Evolutionary conservation across 495 filamentous ascomycete species (phyloP).

Genomic region (Podospora pseudoanserina): DNA sequence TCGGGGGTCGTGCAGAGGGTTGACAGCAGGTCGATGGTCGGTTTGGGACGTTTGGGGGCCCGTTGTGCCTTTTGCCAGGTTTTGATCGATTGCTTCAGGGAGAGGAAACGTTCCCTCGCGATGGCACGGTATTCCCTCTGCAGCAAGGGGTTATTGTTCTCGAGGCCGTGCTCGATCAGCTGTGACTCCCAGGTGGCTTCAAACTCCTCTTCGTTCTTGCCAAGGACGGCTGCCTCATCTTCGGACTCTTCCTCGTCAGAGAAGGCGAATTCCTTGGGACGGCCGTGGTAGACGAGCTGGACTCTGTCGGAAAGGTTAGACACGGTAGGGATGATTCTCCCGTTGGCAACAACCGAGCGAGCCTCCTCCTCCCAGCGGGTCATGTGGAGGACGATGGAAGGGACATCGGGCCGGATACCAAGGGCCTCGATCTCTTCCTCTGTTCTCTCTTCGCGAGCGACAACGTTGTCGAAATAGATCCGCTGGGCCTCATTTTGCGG

Average conservation of each 20-base stretch:
- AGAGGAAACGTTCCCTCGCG: slow-evolving; percentile 13
- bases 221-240: neutral
- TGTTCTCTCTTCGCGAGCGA: slow-evolving; percentile 22
- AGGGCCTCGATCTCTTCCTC: slow-evolving; percentile 21
- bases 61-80: slow-evolving; percentile 4
- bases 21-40: slow-evolving; percentile 48
- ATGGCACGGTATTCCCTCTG: slow-evolving; percentile 16
- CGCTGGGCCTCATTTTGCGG: slow-evolving; percentile 3
- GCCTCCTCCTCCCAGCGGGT: slow-evolving; percentile 3
- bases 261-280: neutral
- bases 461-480: slow-evolving; percentile 9
- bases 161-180: slow-evolving; percentile 11
- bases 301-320: neutral
- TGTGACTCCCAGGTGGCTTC: slow-evolving; percentile 8
- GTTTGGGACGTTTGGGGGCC: neutral
- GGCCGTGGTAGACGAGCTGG: neutral
- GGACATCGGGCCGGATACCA: slow-evolving; percentile 26
- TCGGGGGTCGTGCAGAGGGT: slow-evolving; percentile 47
- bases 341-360: slow-evolving; percentile 7
- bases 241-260: slow-evolving; percentile 3
- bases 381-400: slow-evolving; percentile 17
- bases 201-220: slow-evolving; percentile 10
- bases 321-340: slow-evolving; percentile 9
- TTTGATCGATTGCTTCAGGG: slow-evolving; percentile 13
- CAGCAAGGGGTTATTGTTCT: slow-evolving; percentile 11